Evolutionary conservation across 805 yeast species (phyloP).

Genomic region (Candida dendrica): DNA sequence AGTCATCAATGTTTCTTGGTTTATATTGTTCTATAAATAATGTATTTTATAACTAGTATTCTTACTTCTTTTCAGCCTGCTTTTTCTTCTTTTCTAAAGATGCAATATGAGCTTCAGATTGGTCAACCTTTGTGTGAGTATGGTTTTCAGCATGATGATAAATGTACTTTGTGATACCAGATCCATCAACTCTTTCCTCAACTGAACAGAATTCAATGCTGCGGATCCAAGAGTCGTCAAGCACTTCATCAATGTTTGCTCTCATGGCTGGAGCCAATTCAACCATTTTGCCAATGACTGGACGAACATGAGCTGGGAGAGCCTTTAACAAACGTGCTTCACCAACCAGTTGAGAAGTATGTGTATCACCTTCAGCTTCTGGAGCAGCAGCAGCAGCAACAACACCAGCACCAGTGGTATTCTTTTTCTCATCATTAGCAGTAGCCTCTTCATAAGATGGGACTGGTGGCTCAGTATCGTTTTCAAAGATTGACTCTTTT

Average conservation of each 20-base stretch:
- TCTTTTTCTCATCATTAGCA: conserved; percentile 6
- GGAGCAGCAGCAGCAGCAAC: conserved; percentile 9
- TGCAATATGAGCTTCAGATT: conserved; percentile 92
- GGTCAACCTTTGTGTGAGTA: conserved; percentile 83
- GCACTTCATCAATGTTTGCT: conserved; percentile 71
- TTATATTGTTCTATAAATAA: no score
- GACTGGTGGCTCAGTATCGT: conserved; percentile 4
- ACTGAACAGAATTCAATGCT: conserved; percentile 66
- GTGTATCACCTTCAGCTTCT: conserved; percentile 32
- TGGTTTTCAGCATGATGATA: conserved; percentile 52
- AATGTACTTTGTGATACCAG: conserved; percentile 23
- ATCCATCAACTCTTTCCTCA: conserved; percentile 32
- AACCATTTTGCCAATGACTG: conserved; percentile 69
- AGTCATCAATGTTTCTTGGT: no score
- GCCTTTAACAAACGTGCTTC: conserved; percentile 67
- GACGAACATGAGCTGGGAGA: conserved; percentile 61
- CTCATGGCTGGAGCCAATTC: conserved; percentile 82
- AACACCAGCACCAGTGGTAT: no score
- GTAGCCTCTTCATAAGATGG: conserved; percentile 24
- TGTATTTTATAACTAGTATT: no score
- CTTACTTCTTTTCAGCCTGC: background rate
- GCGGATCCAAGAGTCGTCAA: conserved; percentile 63
- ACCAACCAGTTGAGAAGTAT: conserved; percentile 62
- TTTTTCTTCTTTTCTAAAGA: conserved; percentile 80
- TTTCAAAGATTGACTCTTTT: conserved; percentile 1